Evolutionary conservation across 495 filamentous ascomycete species (phyloP).

Genomic region (Daldinia vernicosa): DNA sequence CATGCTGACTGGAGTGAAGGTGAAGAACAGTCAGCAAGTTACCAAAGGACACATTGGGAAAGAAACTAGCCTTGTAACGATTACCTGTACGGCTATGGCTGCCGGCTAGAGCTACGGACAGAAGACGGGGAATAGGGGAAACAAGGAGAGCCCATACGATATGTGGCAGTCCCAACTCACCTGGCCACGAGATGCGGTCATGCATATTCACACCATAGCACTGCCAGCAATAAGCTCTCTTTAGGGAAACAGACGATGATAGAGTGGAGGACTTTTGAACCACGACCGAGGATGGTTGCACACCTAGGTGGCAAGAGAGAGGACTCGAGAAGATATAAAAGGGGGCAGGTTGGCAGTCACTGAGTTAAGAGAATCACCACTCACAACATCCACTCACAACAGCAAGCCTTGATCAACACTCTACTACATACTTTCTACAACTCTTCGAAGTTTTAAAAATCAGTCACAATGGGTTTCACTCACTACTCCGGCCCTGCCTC

Average conservation of each 20-base stretch:
- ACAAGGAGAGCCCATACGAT: background rate
- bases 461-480: slow-evolving; percentile 38
- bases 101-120: background rate
- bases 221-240: slow-evolving; percentile 17
- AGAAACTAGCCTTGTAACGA: background rate
- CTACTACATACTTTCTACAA: background rate
- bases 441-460: background rate
- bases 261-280: background rate
- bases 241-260: background rate
- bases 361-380: slow-evolving; percentile 22
- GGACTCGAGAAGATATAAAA: slow-evolving; percentile 22
- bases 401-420: slow-evolving; percentile 10
- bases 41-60: background rate
- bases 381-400: slow-evolving; percentile 18
- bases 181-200: slow-evolving; percentile 28
- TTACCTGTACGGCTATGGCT: background rate
- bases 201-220: slow-evolving; percentile 1
- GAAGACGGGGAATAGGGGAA: background rate
- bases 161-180: slow-evolving; percentile 6
- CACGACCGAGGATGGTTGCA: background rate
- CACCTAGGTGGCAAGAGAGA: background rate
- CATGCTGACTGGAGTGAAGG: background rate
- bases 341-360: slow-evolving; percentile 1
- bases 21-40: slow-evolving; percentile 15
- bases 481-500: slow-evolving; percentile 48